Evolutionary conservation across 257 asterid species (phyloP).

Genomic region (Solanum chiquidenum): DNA sequence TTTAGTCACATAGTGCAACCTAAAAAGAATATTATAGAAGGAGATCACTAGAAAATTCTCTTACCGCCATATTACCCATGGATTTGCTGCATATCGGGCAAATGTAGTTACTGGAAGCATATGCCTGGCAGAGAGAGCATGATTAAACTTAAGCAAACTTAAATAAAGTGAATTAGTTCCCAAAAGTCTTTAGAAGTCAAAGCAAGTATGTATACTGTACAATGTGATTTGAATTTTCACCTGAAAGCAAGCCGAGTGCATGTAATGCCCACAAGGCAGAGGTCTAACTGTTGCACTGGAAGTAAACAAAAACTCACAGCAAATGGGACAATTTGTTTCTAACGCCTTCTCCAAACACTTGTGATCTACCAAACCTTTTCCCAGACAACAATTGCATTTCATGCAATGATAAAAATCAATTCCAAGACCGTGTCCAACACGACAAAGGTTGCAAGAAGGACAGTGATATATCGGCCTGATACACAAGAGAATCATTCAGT

Average conservation of each 20-base stretch:
- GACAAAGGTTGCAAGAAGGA: slow-evolving; percentile 43
- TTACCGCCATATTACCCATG: slow-evolving; percentile 43
- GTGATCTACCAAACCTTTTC: slow-evolving; percentile 22
- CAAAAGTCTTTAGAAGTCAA: background rate
- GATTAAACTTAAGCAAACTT: background rate
- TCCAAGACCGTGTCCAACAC: slow-evolving; percentile 40
- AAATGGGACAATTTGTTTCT: slow-evolving; percentile 39
- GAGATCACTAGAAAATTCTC: background rate
- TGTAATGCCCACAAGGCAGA: slow-evolving; percentile 44
- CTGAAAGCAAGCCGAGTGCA: slow-evolving; percentile 49
- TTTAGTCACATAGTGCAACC: background rate
- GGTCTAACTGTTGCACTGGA: slow-evolving; percentile 30
- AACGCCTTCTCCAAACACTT: slow-evolving; percentile 38
- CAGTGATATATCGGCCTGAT: slow-evolving; percentile 37
- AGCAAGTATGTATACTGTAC: background rate
- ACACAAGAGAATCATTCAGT: background rate
- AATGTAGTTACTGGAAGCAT: slow-evolving; percentile 30
- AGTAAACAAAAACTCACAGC: slow-evolving; percentile 40
- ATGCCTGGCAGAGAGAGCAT: slow-evolving; percentile 15
- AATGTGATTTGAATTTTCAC: slow-evolving; percentile 4
- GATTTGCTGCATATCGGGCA: slow-evolving; percentile 46
- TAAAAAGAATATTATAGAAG: background rate
- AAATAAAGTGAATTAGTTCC: background rate
- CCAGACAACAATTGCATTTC: slow-evolving; percentile 44
- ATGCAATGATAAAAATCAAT: slow-evolving; percentile 36